Base-by-base conservation (phyloP, 1,139 yeast genomes). In the Lodderomyces theae region DNA sequence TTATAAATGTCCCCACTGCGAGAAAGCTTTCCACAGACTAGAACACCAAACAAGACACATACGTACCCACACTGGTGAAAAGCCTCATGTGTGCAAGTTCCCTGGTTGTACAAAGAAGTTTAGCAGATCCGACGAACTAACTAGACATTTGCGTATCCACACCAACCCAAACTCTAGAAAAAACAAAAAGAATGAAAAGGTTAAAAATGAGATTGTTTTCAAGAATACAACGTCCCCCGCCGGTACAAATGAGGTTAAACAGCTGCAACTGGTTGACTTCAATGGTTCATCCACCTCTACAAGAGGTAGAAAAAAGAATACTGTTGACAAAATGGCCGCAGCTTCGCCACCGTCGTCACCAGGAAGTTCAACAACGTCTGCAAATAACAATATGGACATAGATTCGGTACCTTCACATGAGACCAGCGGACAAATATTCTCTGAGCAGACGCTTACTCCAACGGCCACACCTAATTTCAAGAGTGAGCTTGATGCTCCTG, bases 21-120 rank as follows among this genome's bases (percentile, higher is more conserved):
- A 83, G 42, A 87, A 90, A 66, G 95, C 96, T 1, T 90, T 90
- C 60, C 95, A 88, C 57, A 73, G 97, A 38, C 67, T 89, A 38
- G 97, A 90, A 61, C 97, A 90, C 62, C 96, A 88, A 59, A 89
- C 96, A 13, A 78, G 97, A 53, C 97, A 90, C 58, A 86, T 90
- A 40, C 71, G 97, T 47, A 90, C 97, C 5, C 97, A 90, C 58
- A 90, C 97, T 0, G 97, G 97, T 26, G 97, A 89, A 57, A 86
- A 88, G 58, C 96, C 97, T 17, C 96, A 89, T 57, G 80, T 80
- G 36, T 90, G 97, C 61, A 76, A 84, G 6, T 88, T 78, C 53
- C 95, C 95, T 0, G 95, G 95, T 1, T 90, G 97, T 62, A 69
- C 77, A 44, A 90, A 90, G 63, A 77, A 86, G 45, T 90, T 90